Evolutionary conservation across 164 flowering plant species (phyloP), one percentile per base, ranked within the genome.

Genomic region (Magnolia sinica): DNA sequence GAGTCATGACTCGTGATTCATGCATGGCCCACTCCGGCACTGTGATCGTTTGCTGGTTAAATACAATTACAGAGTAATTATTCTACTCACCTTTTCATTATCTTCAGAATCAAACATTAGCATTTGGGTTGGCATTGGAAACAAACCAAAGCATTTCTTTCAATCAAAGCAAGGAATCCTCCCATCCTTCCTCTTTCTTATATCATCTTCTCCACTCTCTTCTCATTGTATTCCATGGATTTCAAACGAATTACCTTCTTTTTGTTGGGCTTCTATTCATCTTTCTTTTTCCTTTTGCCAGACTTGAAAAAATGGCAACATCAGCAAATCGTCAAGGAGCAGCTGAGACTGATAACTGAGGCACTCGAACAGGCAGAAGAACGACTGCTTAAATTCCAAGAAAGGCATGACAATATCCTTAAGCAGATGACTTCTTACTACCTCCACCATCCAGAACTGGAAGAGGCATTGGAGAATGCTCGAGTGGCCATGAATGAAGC

Each of bases 401-500:
- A 90, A 74, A 78, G 94, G 45, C 89, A 89, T 71, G 90, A 89
- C 66, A 80, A 78, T 0, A 75, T 91, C n/a, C 86, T 89, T 7
- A 73, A 70, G 61, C 87, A 86, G 68, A 73, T 89, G 27, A 85
- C 79, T 64, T 79, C 85, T 0, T 66, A 83, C 75, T 91, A 87
- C 77, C 69, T 91, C 69, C 64, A 73, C 49, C 77, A 81, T 65
- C 75, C 55, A 18, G 87, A 84, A 23, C 73, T 87, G 49, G 86
- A 79, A 22, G 86, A 83, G 22, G 87, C 90, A 1, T 51, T 91
- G 78, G 79, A 68, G 1, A 82, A 70, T 8, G 86, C 92, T 71
- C 83, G 83, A 27, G 71, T 76, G 0, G 81, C 86, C 78, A 82
- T 89, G 89, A 79, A 85, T n/a, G 88, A 88, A 73, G 88, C 91